Evolutionary conservation across 768 basidiomycete genomes (phyloP).

Genomic region (Lactarius hatsudake): DNA sequence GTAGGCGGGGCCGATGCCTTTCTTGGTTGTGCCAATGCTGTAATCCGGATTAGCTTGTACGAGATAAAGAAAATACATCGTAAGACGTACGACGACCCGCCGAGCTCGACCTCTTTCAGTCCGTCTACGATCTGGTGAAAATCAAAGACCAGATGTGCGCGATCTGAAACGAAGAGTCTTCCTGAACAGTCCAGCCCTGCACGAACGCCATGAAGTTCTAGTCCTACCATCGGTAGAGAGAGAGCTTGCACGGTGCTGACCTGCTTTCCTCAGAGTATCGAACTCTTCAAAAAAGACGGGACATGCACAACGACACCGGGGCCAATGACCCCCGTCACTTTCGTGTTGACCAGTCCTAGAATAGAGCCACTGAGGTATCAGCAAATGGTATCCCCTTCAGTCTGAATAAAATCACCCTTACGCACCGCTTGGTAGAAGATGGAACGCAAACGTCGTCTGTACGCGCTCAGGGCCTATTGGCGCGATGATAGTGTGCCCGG

Average conservation of each 20-base stretch:
- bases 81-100: conserved; percentile 66
- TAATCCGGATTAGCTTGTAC: background rate
- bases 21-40: conserved; percentile 97
- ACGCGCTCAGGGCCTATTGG: conserved; percentile 63
- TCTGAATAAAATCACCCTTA: background rate
- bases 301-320: conserved; percentile 95
- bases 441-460: conserved; percentile 90
- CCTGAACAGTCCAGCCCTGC: conserved; percentile 81
- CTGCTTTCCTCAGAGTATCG: conserved; percentile 80
- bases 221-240: background rate
- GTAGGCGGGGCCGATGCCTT: conserved; percentile 98
- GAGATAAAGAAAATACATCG: conserved; percentile 22
- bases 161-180: conserved; percentile 90
- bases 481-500: conserved; percentile 96
- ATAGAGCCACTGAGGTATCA: background rate
- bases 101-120: conserved; percentile 95
- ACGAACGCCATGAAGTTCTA: background rate
- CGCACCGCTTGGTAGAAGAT: conserved; percentile 89
- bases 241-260: conserved; percentile 40
- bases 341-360: conserved; percentile 79
- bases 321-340: conserved; percentile 85
- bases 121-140: conserved; percentile 99
- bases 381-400: background rate
- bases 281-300: conserved; percentile 94
- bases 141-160: conserved; percentile 96